These are phyloP conservation scores for Yueomyces sinensis DNA, from an alignment of 805 yeast species.

Conservation along the genomic window DNA sequence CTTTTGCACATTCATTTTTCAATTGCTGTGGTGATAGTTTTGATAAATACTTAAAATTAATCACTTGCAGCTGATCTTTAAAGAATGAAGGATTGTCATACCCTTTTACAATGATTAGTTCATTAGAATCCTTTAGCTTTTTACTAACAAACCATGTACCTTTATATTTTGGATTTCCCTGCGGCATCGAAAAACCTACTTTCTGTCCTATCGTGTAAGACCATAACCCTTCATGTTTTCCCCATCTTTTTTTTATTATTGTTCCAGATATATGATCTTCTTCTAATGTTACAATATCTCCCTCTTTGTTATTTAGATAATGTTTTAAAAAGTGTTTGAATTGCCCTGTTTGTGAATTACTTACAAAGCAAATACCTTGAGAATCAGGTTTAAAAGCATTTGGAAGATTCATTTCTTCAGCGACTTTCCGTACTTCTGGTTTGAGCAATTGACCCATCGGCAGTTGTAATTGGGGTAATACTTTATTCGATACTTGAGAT, in stretches of 20 bases:
- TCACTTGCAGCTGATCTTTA: conserved; percentile 29
- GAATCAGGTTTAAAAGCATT: conserved; percentile 82
- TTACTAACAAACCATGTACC: conserved; percentile 85
- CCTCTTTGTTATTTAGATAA: conserved; percentile 60
- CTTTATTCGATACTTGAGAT: conserved; percentile 43
- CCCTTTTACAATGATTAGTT: conserved; percentile 69
- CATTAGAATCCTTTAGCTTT: conserved; percentile 51
- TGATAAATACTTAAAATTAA: conserved; percentile 22
- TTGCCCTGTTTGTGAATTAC: conserved; percentile 41
- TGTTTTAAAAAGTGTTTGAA: conserved; percentile 65
- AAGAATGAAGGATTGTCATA: conserved; percentile 43
- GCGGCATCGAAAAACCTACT: conserved; percentile 65
- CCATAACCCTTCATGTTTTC: conserved; percentile 81
- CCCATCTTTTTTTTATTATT: conserved; percentile 63
- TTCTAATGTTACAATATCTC: conserved; percentile 47
- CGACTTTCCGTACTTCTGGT: conserved; percentile 60
- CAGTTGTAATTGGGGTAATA: conserved; percentile 41
- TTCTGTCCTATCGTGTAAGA: conserved; percentile 90
- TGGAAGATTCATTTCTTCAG: conserved; percentile 37
- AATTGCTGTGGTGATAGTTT: neutral
- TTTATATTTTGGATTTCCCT: conserved; percentile 57
- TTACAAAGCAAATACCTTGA: conserved; percentile 88
- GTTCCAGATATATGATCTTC: conserved; percentile 14
- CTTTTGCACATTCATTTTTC: neutral
- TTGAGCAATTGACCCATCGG: conserved; percentile 76